Evolutionary conservation across 345 rosid genomes (phyloP).

Genomic region (Corchorus olitorius): DNA sequence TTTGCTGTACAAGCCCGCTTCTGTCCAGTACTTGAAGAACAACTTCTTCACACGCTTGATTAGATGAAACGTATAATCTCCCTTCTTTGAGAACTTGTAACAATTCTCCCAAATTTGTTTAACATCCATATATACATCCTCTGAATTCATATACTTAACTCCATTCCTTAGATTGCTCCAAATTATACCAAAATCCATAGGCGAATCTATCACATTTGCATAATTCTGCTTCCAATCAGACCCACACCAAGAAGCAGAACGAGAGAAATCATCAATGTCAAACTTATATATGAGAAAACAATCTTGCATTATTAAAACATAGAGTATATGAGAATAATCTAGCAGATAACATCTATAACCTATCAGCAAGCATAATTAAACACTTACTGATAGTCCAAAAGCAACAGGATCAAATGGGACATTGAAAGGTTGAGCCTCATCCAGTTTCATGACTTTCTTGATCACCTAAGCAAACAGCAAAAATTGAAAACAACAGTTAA

Average conservation of each 20-base stretch:
- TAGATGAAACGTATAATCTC: slow-evolving; percentile 57
- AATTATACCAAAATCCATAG: slow-evolving; percentile 65
- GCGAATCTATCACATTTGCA: slow-evolving; percentile 50
- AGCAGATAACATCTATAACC: background rate
- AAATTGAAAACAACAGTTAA: too few relatives aligned
- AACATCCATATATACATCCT: slow-evolving; percentile 52
- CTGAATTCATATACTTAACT: slow-evolving; percentile 48
- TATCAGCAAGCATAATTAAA: background rate
- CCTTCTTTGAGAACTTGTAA: slow-evolving; percentile 53
- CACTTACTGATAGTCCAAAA: slow-evolving; percentile 19
- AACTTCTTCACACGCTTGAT: slow-evolving; percentile 61
- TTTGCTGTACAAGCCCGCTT: slow-evolving; percentile 45
- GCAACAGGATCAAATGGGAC: slow-evolving; percentile 24
- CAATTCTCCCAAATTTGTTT: slow-evolving; percentile 60
- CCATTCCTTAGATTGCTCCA: slow-evolving; percentile 53
- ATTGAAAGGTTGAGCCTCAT: slow-evolving; percentile 46
- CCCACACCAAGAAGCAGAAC: background rate
- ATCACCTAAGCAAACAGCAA: slow-evolving; percentile 30
- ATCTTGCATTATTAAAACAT: background rate
- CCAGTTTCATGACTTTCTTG: slow-evolving; percentile 49
- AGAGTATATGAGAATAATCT: background rate
- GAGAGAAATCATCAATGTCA: background rate
- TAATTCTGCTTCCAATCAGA: slow-evolving; percentile 40
- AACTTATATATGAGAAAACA: background rate
- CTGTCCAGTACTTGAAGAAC: slow-evolving; percentile 57